Evolutionary conservation across 345 rosid species (phyloP).

Genomic region (Punica granatum): DNA sequence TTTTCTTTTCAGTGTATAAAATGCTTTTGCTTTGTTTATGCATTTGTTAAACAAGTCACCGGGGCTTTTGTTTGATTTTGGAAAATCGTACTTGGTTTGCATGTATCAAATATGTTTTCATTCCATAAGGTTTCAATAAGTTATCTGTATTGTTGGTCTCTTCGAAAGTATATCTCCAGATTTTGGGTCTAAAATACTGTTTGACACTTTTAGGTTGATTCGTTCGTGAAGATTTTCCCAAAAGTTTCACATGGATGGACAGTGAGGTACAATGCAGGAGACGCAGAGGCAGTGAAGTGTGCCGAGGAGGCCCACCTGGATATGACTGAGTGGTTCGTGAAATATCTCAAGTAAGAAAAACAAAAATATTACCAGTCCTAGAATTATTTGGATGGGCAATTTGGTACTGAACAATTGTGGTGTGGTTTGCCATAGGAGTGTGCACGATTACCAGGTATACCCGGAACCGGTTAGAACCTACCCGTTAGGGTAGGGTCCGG

Average conservation of each 20-base stretch:
- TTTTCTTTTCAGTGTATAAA: neutral
- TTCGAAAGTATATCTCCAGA: neutral
- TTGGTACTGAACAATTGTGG: neutral
- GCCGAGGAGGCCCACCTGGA: slow-evolving; percentile 68
- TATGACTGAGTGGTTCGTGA: slow-evolving; percentile 52
- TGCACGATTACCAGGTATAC: no score
- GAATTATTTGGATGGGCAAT: neutral
- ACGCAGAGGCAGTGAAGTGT: slow-evolving; percentile 37
- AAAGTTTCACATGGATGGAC: slow-evolving; percentile 70
- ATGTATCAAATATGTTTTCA: neutral
- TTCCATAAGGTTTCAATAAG: no score
- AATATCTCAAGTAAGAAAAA: slow-evolving; percentile 44
- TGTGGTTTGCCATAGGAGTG: no score
- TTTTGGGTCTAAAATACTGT: neutral
- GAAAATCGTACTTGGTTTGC: neutral
- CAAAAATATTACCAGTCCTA: neutral
- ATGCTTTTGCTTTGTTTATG: neutral
- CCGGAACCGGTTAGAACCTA: no score
- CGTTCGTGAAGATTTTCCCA: slow-evolving; percentile 67
- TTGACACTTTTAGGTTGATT: slow-evolving; percentile 32
- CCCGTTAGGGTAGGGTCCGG: no score
- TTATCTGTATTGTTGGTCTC: neutral
- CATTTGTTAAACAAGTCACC: no score
- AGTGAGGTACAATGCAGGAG: slow-evolving; percentile 41
- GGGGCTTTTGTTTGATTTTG: no score